Base-by-base conservation (phyloP, 345 rosid genomes). In the Populus pruinosa region DNA sequence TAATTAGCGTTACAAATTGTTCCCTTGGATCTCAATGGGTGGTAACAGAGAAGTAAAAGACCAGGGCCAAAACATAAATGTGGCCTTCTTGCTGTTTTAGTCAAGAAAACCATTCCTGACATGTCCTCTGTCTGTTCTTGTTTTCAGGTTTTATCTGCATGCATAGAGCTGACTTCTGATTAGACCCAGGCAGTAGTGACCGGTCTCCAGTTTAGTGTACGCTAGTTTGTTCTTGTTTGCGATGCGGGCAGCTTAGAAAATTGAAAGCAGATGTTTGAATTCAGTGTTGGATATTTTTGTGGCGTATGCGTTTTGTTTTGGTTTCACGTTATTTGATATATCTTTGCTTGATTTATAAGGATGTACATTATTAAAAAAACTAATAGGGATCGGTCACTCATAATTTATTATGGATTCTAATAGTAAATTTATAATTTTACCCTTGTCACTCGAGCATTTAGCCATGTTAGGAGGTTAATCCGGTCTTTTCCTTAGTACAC, bases 161-260 rank as follows among this genome's bases (percentile, higher is more conserved):
- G 80, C 67, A 59, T 77, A 74, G 47, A 71, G 79, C 80, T 74
- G 83, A 83, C 78, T 76, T 72, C 78, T 71, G 50, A n/a, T 38
- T 70, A 67, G 80, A 66, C 53, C 39, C 67, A 29, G 39, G 83
- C 74, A 39, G 78, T 78, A 53, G 69, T 71, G 47, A 56, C 65
- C 21, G 55, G 76, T 78, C 72, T 56, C 67, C 69, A 49, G 75
- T 74, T 67, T 35, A 68, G 76, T 78, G 77, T 66, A 73, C 69
- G 76, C 65, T 71, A 63, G 80, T 74, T 70, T 62, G 69, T 35
- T 80, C 49, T 66, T 59, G 77, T 69, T 44, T 39, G 82, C 35
- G n/a, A 33, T 56, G 64, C 43, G 65, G 71, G 66, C 41, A 75
- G 36, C 72, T 38, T 2, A 29, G 55, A 70, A 16, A 6, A 12